Evolutionary conservation across 169 alveolate species (phyloP), one percentile per base, ranked within the genome.

Genomic region (Eimeria tenella): DNA sequence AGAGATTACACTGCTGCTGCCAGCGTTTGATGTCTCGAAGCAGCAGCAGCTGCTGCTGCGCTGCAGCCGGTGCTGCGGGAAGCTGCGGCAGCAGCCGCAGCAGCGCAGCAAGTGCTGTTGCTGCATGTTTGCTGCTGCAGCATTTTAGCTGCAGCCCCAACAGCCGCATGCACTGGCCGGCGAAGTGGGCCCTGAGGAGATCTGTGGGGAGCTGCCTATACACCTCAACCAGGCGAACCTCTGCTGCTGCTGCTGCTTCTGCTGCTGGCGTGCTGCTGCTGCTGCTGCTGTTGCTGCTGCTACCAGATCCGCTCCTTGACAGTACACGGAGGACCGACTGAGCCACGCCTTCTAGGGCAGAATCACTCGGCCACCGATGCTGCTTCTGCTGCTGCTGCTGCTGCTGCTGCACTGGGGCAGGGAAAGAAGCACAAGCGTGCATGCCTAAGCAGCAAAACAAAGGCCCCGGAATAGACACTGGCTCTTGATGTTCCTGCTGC

Each of bases 121-220:
- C 68, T 58, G 68, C 68, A 17, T 58, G 68, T 17, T 58, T 58
- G 68, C 68, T 58, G 68, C 68, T 58, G 68, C 68, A 58, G 19
- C 68, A 58, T 1, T 17, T 17, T 10, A 58, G 68, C 68, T 58
- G 68, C 11, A 17, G 68, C 68, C 11, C 21, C 68, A 58, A 58
- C 68, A 58, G 19, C 68, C 68, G 68, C 68, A 58, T 58, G 68
- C 68, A 58, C 68, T 58, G 68, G 21, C 68, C 68, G 11, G 68
- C 19, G 68, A 58, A 17, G 19, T 58, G 68, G 21, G 68, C 68
- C 1, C 68, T 13, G 19, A 58, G 68, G 21, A 58, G 68, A 58
- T 58, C 21, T 58, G 19, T 17, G 11, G 68, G 68, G 68, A 17
- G 21, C 19, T 58, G 68, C 2, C 19, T 10, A 58, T 58, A 58